These are phyloP conservation scores for Paralagenidium karlingii DNA, from an alignment of 352 stramenopile genomes.

Conservation along the genomic window DNA sequence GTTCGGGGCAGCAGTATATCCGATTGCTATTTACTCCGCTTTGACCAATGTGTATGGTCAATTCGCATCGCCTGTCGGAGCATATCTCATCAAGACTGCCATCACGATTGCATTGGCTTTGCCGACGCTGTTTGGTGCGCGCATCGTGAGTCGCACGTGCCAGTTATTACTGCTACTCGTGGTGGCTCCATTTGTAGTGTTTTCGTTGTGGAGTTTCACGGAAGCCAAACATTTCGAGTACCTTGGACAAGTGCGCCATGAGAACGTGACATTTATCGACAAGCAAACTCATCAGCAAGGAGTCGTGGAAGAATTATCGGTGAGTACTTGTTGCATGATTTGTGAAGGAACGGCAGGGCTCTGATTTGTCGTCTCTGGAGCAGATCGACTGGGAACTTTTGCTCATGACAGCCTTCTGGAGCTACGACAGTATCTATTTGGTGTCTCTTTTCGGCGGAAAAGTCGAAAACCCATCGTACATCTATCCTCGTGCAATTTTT, in stretches of 20 bases:
- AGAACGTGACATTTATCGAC: no score
- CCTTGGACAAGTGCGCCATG: no score
- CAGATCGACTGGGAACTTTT: conserved; percentile 8
- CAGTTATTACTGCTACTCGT: conserved; percentile 5
- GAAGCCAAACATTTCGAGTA: no score
- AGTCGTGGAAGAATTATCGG: no score
- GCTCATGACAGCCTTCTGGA: conserved; percentile 94
- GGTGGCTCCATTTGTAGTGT: not conserved
- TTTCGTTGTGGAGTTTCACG: not conserved
- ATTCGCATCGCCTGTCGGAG: conserved; percentile 1
- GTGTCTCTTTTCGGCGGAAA: conserved; percentile 86
- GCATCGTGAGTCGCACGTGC: conserved; percentile 14
- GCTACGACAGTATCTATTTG: conserved; percentile 90
- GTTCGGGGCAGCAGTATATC: conserved; percentile 27
- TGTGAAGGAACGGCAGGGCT: no score
- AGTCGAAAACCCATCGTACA: conserved; percentile 67
- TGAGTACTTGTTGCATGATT: no score
- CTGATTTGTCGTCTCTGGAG: no score
- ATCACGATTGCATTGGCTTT: conserved; percentile 18
- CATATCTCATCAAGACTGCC: conserved; percentile 10
- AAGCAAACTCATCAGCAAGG: no score
- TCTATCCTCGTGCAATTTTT: conserved; percentile 79
- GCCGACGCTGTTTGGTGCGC: conserved; percentile 20
- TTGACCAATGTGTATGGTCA: conserved; percentile 47
- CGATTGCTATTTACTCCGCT: no score